Percentiles rank a stretch among this genome's conserved stretches.
These are phyloP conservation scores for Penicillium salamii DNA, from an alignment of 495 filamentous ascomycete species.

Conservation along the genomic window DNA sequence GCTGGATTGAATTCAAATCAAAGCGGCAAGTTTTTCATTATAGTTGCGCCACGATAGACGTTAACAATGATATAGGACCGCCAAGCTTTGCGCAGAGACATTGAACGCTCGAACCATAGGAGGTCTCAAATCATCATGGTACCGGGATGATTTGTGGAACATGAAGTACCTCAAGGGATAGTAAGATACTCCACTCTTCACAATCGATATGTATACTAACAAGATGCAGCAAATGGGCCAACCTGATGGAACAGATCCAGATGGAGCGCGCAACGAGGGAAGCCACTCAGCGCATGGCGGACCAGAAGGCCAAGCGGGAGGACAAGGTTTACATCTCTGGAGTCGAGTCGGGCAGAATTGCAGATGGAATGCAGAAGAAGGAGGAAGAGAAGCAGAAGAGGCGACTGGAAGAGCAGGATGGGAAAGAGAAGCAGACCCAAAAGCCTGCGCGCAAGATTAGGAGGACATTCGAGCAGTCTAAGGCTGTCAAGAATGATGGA, in stretches of 20 bases:
- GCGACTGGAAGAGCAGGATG: constrained; percentile 21
- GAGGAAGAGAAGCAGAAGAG: constrained; percentile 56
- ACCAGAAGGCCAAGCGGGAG: constrained; percentile 72
- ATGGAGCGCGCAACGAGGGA: constrained; percentile 81
- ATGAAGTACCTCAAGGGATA: constrained; percentile 73
- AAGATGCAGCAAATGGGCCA: constrained; percentile 63
- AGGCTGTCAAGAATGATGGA: constrained; percentile 46
- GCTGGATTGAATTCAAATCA: constrained; percentile 86
- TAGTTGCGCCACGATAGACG: background rate
- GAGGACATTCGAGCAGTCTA: constrained; percentile 74
- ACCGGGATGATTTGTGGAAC: constrained; percentile 92
- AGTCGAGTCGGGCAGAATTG: constrained; percentile 78
- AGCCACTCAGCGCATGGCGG: constrained; percentile 75
- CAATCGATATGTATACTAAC: background rate
- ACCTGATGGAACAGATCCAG: constrained; percentile 64
- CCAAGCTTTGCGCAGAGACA: constrained; percentile 79
- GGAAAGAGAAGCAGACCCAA: constrained; percentile 10
- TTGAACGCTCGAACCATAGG: constrained; percentile 81
- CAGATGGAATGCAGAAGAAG: constrained; percentile 66
- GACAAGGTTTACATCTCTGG: constrained; percentile 80
- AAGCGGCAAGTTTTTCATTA: constrained; percentile 26
- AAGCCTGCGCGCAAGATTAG: constrained; percentile 31
- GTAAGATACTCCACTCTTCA: background rate
- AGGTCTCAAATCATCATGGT: constrained; percentile 65
- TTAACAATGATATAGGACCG: constrained; percentile 49